Evolutionary conservation across 2,329 filamentous ascomycete species (phyloP).

Genomic region (Sclerotinia sclerotiorum): DNA sequence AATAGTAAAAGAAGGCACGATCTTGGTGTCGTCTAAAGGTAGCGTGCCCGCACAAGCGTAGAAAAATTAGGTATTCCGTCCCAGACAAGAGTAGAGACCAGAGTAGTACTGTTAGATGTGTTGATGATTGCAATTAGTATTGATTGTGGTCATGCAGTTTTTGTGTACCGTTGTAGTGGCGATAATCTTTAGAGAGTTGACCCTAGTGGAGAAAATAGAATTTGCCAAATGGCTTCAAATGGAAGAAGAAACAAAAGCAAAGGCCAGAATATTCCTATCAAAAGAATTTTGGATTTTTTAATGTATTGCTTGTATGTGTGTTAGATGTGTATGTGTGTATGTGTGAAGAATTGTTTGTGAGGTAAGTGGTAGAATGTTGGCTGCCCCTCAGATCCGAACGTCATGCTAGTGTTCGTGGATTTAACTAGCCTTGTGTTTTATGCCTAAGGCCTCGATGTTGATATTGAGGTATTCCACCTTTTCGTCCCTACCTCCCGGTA

Average conservation of each 20-base stretch:
- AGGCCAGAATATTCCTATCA: background rate
- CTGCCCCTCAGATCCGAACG: slow-evolving; percentile 9
- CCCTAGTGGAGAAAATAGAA: background rate
- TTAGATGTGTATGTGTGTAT: too few species aligned
- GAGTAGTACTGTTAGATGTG: background rate
- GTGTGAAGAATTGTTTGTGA: background rate
- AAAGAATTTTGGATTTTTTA: background rate
- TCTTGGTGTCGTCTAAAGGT: background rate
- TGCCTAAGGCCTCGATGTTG: background rate
- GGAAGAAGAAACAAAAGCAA: background rate
- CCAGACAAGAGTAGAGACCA: background rate
- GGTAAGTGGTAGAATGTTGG: too few species aligned
- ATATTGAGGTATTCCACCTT: background rate
- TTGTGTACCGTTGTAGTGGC: background rate
- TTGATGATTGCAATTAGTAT: background rate
- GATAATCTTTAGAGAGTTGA: slow-evolving; percentile 1
- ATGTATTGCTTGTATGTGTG: background rate
- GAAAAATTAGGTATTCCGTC: background rate
- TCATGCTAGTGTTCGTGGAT: slow-evolving; percentile 10
- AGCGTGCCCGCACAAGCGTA: background rate
- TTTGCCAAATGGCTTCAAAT: background rate
- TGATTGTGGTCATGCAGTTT: background rate
- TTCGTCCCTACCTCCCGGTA: background rate
- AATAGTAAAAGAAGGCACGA: background rate
- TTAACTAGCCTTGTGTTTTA: background rate